Percentiles rank a stretch among this genome's conserved stretches.
Conservation (phyloP, 345 rosid genomes). For the Brassica carinata region DNA sequence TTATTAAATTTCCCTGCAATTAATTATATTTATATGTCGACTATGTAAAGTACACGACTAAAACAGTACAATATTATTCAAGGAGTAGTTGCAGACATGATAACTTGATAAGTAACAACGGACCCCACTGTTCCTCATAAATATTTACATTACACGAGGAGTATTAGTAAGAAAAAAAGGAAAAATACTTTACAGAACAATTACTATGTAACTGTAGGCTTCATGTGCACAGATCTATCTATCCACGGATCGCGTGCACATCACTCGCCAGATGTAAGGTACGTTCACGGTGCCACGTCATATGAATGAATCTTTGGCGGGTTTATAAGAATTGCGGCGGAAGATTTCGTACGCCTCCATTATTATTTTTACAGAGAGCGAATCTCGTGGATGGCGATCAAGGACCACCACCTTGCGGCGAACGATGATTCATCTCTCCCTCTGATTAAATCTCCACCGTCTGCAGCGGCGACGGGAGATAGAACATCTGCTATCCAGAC, state of each 20-base stretch:
- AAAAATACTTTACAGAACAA: neutral
- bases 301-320: neutral
- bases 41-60: too few species aligned
- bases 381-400: conserved; percentile 32
- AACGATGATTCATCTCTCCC: conserved; percentile 39
- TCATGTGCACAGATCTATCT: neutral
- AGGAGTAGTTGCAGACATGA: neutral
- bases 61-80: too few species aligned
- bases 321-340: neutral
- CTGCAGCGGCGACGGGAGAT: conserved; percentile 38
- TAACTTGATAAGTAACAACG: neutral
- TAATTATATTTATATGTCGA: too few species aligned
- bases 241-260: neutral
- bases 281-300: neutral
- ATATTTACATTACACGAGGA: neutral
- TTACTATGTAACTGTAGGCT: neutral
- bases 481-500: conserved; percentile 71
- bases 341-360: neutral
- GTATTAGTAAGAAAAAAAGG: neutral
- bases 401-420: conserved; percentile 4
- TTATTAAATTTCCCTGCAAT: too few species aligned
- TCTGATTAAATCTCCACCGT: conserved; percentile 39
- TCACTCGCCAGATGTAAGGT: neutral
- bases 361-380: neutral
- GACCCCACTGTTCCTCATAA: neutral